Conservation (phyloP, 371 early-diverging fungal genomes). For the Dinochytrium kinnereticum region DNA sequence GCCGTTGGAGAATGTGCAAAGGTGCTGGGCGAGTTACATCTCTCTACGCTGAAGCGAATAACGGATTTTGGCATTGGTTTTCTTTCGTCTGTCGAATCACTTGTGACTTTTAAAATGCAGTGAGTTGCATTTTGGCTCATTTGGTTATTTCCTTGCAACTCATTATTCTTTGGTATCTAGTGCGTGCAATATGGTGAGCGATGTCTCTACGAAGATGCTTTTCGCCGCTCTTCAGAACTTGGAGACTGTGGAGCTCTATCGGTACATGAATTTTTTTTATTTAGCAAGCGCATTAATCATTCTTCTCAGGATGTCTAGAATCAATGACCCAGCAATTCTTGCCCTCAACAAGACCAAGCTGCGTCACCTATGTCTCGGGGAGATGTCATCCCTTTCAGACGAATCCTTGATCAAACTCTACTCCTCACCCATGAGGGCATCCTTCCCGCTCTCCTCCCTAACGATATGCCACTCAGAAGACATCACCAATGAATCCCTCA, state of each 20-base stretch:
- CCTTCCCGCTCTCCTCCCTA: not conserved
- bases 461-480: not conserved
- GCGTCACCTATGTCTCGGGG: constrained; percentile 1
- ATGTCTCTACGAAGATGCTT: not conserved
- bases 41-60: not conserved
- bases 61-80: not conserved
- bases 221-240: not conserved
- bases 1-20: not conserved
- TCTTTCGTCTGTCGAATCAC: not conserved
- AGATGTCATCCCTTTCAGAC: not conserved
- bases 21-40: not conserved
- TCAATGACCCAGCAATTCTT: not conserved
- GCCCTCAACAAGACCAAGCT: not conserved
- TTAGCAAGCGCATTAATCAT: not conserved
- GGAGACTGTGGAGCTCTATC: not conserved
- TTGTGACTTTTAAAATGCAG: not conserved
- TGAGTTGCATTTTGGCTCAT: not conserved
- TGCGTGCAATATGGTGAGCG: not conserved
- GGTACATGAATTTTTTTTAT: not conserved
- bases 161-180: no score
- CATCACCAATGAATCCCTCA: not conserved
- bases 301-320: not conserved
- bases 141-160: not conserved
- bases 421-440: not conserved
- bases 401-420: not conserved